Base-by-base conservation (phyloP, 2,329 filamentous ascomycete species). In the Cercospora sp. region DNA sequence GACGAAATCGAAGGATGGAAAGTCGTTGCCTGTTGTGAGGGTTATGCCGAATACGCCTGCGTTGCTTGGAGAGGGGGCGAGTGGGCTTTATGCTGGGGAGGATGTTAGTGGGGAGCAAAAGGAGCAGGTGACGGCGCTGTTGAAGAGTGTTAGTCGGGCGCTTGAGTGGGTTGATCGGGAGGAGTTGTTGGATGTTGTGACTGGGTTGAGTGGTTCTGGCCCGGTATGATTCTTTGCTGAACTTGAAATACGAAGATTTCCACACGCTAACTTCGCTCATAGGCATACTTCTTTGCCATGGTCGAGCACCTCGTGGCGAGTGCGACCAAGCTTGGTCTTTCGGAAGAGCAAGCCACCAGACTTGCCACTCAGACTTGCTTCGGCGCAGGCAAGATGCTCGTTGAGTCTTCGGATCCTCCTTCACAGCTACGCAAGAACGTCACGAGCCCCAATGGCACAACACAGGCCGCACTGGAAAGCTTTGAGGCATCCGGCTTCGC, bases 11-110 rank as follows among this genome's bases (percentile, higher is more conserved):
- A 68, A 69, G n/a, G 69, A 69, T 16, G 73, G 73, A 9, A 64
- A 69, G 40, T 66, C 67, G 16, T 71, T 72, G 48, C 65, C 73
- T 5, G 69, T 75, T 26, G 74, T 74, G 33, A 48, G 74, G 59
- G 71, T 73, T 36, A 75, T 75, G 74, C 74, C 74, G 5, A 75
- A 75, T 40, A 75, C 74, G 18, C 74, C 74, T 51, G 74, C 74
- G 7, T 60, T 75, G 23, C 65, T 74, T 3, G 74, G 74, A 5
- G 73, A 75, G 63, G 74, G 74, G 4, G 74, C 74, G 2, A 72
- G 69, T 40, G 74, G 74, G 8, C 48, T 75, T 6, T 75, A 68
- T 70, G 74, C 74, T 18, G 70, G 69, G 9, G 63, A 65, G 2
- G 74, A 74, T 48, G 74, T 75, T n/a, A 69, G 67, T 13, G 33